phyloP scores from a whole-genome alignment of 371 early-diverging fungal genomes.

The Mortierella sp. region DNA sequence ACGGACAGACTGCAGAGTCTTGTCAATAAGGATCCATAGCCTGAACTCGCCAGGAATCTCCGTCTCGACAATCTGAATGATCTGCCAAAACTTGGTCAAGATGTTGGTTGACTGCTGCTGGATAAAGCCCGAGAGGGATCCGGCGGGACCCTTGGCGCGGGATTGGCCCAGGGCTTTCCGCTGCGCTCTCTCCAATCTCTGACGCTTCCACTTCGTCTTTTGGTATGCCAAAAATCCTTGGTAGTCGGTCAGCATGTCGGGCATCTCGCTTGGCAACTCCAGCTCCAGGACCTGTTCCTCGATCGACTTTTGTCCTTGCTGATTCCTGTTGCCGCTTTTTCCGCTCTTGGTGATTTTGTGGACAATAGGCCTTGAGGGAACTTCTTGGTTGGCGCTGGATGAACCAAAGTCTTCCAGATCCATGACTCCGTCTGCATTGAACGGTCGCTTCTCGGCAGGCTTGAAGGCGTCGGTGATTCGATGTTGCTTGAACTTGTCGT shows the following conservation, averaged over 20 bases:
- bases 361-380: conserved; percentile 25
- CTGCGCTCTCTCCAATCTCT: conserved; percentile 65
- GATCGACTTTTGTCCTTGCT: conserved; percentile 17
- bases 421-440: conserved; percentile 36
- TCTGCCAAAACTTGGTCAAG: conserved; percentile 79
- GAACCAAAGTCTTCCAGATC: conserved; percentile 76
- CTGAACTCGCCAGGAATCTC: conserved; percentile 88
- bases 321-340: conserved; percentile 2
- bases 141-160: conserved; percentile 63
- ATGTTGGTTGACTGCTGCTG: conserved; percentile 51
- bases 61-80: conserved; percentile 87
- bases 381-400: not conserved
- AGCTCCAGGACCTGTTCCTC: conserved; percentile 53
- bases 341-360: conserved; percentile 39
- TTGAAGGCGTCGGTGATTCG: conserved; percentile 90
- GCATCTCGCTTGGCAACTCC: conserved; percentile 64
- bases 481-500: conserved; percentile 86
- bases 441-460: conserved; percentile 51
- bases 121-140: conserved; percentile 61
- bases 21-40: conserved; percentile 86
- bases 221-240: conserved; percentile 75
- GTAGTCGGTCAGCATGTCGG: conserved; percentile 71
- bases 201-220: conserved; percentile 80
- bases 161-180: conserved; percentile 53
- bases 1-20: conserved; percentile 75